Percentiles rank a stretch among this genome's conserved stretches.
Evolutionary conservation across 2,329 filamentous ascomycete genomes (phyloP).

Genomic region (Ceratocystis lukuohia): DNA sequence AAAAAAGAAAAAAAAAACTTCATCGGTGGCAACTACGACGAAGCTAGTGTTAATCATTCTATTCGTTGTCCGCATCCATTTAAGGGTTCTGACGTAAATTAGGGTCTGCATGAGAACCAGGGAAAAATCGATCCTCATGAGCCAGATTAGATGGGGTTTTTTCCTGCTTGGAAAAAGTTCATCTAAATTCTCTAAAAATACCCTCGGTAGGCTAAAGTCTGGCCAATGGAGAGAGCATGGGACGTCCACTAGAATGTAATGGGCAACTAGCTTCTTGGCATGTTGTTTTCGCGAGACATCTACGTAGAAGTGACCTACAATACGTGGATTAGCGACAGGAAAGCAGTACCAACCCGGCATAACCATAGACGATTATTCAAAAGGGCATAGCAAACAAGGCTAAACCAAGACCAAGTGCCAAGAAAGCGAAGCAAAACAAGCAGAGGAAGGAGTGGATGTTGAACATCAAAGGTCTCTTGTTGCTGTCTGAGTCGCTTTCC

Average conservation of each 20-base stretch:
- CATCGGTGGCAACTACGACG: neutral
- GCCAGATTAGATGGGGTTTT: no score
- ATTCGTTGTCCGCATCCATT: neutral
- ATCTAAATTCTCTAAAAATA: neutral
- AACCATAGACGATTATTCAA: neutral
- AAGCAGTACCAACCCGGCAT: neutral
- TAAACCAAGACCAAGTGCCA: neutral
- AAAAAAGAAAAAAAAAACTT: neutral
- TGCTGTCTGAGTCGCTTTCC: neutral
- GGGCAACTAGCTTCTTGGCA: neutral
- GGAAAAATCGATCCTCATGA: neutral
- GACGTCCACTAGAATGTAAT: neutral
- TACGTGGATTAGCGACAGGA: neutral
- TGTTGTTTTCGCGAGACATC: neutral
- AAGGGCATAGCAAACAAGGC: slow-evolving; percentile 3
- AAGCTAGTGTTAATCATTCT: neutral
- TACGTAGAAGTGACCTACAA: neutral
- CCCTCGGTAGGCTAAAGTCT: neutral
- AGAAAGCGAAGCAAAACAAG: neutral
- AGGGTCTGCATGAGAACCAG: neutral
- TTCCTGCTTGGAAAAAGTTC: neutral
- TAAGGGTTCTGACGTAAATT: neutral
- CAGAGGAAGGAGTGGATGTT: neutral
- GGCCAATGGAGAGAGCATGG: neutral
- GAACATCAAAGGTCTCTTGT: neutral